phyloP scores from a whole-genome alignment of 768 basidiomycete species.

The Tulasnella sp. region DNA sequence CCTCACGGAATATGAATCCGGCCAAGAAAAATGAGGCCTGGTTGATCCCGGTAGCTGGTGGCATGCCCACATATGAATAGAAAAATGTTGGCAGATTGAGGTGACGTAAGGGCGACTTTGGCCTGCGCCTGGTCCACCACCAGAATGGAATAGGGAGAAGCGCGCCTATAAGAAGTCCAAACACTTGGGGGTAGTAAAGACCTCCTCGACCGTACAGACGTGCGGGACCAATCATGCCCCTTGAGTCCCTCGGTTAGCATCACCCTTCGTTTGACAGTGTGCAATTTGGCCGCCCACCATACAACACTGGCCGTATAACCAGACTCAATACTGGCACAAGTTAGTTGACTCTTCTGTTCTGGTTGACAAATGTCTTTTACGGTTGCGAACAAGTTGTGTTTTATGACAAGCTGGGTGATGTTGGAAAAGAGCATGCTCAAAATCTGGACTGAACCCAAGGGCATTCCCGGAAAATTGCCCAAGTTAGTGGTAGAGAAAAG shows the following conservation, averaged over 20 bases:
- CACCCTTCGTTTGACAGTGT: neutral
- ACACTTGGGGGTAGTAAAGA: constrained; percentile 49
- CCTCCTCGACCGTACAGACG: constrained; percentile 48
- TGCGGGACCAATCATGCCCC: constrained; percentile 53
- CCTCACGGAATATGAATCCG: neutral
- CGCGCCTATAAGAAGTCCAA: constrained; percentile 48
- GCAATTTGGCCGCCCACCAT: constrained; percentile 32
- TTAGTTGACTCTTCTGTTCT: neutral
- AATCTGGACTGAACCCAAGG: neutral
- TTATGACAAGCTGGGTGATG: neutral
- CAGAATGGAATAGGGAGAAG: constrained; percentile 50
- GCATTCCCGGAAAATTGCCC: neutral
- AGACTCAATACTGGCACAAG: neutral
- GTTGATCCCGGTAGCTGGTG: neutral
- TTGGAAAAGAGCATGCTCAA: neutral
- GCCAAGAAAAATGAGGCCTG: neutral
- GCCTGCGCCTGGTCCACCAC: constrained; percentile 39
- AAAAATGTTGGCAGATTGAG: constrained; percentile 46
- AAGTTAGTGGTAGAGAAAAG: neutral
- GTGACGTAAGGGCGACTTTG: constrained; percentile 44
- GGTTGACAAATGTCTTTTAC: neutral
- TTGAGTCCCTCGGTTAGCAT: constrained; percentile 25
- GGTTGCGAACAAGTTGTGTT: neutral
- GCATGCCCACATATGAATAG: constrained; percentile 44
- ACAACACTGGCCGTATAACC: neutral